Evolutionary conservation across 495 filamentous ascomycete genomes (phyloP).

Genomic region (Neohortaea acidophila): DNA sequence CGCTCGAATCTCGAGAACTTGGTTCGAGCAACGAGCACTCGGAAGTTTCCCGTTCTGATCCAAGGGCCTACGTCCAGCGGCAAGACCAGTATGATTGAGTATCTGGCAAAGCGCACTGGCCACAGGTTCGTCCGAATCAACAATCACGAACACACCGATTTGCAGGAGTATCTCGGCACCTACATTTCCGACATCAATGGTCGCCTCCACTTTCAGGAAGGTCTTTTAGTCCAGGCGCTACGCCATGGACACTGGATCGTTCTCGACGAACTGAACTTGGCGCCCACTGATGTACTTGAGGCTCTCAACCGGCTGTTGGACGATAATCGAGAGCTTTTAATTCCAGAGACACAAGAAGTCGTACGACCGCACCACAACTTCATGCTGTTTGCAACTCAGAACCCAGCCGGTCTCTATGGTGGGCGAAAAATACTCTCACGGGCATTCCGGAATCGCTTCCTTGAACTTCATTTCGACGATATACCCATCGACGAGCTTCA

Average conservation of each 20-base stretch:
- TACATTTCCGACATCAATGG: constrained; percentile 80
- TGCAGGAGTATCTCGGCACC: constrained; percentile 93
- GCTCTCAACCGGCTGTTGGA: constrained; percentile 88
- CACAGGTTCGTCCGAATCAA: constrained; percentile 98
- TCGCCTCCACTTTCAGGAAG: constrained; percentile 78
- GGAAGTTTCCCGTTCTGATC: constrained; percentile 84
- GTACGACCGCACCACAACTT: constrained; percentile 86
- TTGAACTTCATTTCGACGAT: constrained; percentile 95
- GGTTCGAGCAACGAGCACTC: constrained; percentile 78
- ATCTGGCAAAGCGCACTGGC: constrained; percentile 84
- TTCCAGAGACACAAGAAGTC: constrained; percentile 91
- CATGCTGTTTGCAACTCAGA: constrained; percentile 98
- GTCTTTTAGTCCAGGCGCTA: constrained; percentile 81
- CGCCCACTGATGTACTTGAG: constrained; percentile 90
- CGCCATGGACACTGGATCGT: constrained; percentile 95
- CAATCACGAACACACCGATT: constrained; percentile 96
- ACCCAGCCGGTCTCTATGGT: constrained; percentile 89
- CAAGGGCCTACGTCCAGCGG: constrained; percentile 94
- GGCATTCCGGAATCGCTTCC: constrained; percentile 90
- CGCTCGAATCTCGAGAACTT: constrained; percentile 87
- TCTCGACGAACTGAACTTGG: constrained; percentile 90
- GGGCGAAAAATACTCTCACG: constrained; percentile 84
- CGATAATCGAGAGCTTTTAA: constrained; percentile 93
- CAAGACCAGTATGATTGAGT: constrained; percentile 99
- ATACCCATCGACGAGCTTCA: constrained; percentile 94